Evolutionary conservation across 2,329 filamentous ascomycete species (phyloP).

Genomic region (Macroventuria anomochaeta): DNA sequence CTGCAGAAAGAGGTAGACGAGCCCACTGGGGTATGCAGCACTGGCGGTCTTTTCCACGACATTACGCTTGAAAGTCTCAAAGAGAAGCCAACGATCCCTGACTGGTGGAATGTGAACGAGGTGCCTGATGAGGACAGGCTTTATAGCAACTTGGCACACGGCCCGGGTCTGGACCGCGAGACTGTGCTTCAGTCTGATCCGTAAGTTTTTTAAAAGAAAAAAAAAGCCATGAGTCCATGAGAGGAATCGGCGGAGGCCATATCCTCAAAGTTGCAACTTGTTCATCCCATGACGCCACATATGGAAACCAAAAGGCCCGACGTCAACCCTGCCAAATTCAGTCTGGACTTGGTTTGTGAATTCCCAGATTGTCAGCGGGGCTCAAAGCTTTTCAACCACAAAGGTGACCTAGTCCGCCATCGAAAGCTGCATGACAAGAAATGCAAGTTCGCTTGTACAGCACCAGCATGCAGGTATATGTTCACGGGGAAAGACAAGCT

Average conservation of each 20-base stretch:
- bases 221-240: conserved; percentile 32
- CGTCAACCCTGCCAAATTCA: too few relatives aligned
- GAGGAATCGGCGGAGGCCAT: too few relatives aligned
- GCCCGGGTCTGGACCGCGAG: too few relatives aligned
- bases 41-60: background rate
- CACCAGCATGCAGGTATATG: conserved; percentile 1
- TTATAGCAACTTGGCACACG: too few relatives aligned
- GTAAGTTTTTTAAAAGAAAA: conserved; percentile 36
- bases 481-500: conserved; percentile 25
- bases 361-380: background rate
- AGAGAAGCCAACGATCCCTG: too few relatives aligned
- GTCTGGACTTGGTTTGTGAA: background rate
- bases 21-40: background rate
- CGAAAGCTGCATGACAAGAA: conserved; percentile 6
- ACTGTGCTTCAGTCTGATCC: too few relatives aligned
- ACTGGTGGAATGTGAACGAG: conserved; percentile 7
- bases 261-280: too few relatives aligned
- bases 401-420: conserved; percentile 17
- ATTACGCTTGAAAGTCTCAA: background rate
- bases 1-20: background rate
- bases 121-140: too few relatives aligned
- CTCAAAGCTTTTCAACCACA: conserved; percentile 18
- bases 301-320: too few relatives aligned
- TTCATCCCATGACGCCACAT: too few relatives aligned
- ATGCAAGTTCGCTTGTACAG: conserved; percentile 5